Evolutionary conservation across 768 basidiomycete species (phyloP), one percentile per base, ranked within the genome.

Genomic region (Mycena pura): DNA sequence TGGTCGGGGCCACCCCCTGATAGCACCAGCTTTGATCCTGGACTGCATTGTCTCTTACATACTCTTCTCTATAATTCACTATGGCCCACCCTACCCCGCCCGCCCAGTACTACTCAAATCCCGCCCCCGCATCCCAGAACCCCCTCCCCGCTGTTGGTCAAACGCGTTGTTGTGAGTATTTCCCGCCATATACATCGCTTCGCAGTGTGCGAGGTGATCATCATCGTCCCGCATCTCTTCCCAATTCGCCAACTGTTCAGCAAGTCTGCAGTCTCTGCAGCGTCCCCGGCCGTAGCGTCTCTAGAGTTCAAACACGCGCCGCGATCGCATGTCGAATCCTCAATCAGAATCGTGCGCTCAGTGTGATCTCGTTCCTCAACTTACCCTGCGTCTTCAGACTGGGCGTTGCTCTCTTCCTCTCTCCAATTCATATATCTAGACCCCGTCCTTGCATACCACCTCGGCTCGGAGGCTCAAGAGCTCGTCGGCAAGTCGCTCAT

Each of bases 401-500:
- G 93, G 93, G 78, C 91, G 25, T 78, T 95, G 63, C 82, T 95
- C 68, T 86, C 88, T n/a, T 73, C 88, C 45, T 84, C 89, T 72
- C 84, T 95, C 48, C 77, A 84, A 49, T 93, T 93, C 76, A 84
- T 94, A 62, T 93, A 92, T 75, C 82, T 93, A 64, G 93, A 94
- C 77, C 93, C 93, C 60, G 87, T 92, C 55, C 82, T 94, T 63
- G 80, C 85, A 14, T 73, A 64, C 70, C 92, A 95, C 73, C 87
- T 95, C 68, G 84, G 81, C 34, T 82, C 85, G 50, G 87, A 94
- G 73, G 88, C 91, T 0, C 78, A 84, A n/a, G 70, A 77, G 28
- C 83, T 95, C 67, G 77, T 91, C 60, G 90, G 88, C 64, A 86
- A 84, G 70, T 86, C 87, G 17, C 82, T 95, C 43, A 78, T 94